Conservation (phyloP, 192 early-diverging fungal genomes). For the Backusella sp. region DNA sequence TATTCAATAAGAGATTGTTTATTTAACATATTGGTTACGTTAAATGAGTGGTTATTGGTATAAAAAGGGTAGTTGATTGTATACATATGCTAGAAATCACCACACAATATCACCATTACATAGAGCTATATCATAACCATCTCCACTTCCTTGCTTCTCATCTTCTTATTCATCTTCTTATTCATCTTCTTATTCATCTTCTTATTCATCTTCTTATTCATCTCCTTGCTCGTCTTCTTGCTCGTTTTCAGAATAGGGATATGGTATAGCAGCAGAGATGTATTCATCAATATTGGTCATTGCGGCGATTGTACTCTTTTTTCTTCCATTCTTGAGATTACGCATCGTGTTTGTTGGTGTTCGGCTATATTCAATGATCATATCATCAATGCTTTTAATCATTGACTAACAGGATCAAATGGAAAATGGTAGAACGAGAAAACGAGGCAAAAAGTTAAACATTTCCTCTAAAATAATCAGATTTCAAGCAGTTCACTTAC, state of each 20-base stretch:
- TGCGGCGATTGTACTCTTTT: slow-evolving; percentile 9
- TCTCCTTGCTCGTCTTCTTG: background rate
- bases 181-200: too few relatives aligned
- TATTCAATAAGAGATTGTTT: background rate
- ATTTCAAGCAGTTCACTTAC: too few relatives aligned
- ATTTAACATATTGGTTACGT: background rate
- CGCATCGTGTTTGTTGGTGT: slow-evolving; percentile 1
- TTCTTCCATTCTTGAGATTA: slow-evolving; percentile 14
- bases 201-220: background rate
- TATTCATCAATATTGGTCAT: slow-evolving; percentile 16
- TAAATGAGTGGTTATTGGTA: background rate
- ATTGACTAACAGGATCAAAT: too few relatives aligned
- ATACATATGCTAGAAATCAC: background rate
- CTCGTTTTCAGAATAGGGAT: background rate
- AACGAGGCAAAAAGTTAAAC: too few relatives aligned
- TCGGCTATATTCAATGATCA: slow-evolving; percentile 42
- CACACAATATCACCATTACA: too few relatives aligned
- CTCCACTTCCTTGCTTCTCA: too few relatives aligned
- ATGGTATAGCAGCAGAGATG: slow-evolving; percentile 10
- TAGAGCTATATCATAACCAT: too few relatives aligned
- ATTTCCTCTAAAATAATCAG: too few relatives aligned
- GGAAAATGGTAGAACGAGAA: too few relatives aligned
- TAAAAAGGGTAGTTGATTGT: background rate
- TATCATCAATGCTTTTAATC: too few relatives aligned
- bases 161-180: too few relatives aligned